Evolutionary conservation across 23 red algal genomes (phyloP), one percentile per base, ranked within the genome.

Genomic region (Pyropia haitanensis): DNA sequence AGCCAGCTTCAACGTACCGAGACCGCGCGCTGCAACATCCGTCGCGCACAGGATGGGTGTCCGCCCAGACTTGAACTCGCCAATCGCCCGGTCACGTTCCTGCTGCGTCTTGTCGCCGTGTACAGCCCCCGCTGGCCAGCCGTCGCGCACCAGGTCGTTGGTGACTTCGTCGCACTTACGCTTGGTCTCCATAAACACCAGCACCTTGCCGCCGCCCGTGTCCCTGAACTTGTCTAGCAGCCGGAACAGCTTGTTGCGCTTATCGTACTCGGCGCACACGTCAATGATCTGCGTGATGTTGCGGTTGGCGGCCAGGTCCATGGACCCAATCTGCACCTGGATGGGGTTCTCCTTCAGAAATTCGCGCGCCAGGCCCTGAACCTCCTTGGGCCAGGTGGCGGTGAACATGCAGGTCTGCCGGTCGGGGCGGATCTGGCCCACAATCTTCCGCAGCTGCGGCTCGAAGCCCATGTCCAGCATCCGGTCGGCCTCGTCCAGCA

Each of bases 401-500:
- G 92, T 96, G 60, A 96, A 96, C 92, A 96, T 96, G 15, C 90
- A 64, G 5, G 84, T 96, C 32, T 96, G 92, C 17, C 92, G 83
- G 60, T 89, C 92, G 1, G 83, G 77, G 17, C 92, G 92, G 67
- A 96, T 89, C 59, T 96, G 84, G 6, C 85, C 85, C 25, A 89
- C 75, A 62, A 96, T 96, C 51, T 88, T 73, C 22, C 92, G 79
- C 49, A 96, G 61, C 64, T 96, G 91, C 29, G 83, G 84, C 62
- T 96, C 92, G 27, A 96, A 96, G 27, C 92, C 74, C 92, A 96
- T 96, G 66, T 96, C 92, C 27, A 96, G 65, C 84, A 96, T 96
- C 44, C 92, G 70, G 31, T 96, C 92, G 0, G 92, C 92, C 70
- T 96, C 92, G 44, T 96, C 92, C 27, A 96, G 83, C 27, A 96